A percentile compares a stretch with the other conserved stretches of the same genome.
These are phyloP conservation scores for Zygosaccharomyces kombuchaensis DNA, from an alignment of 805 yeast species.

Conservation along the genomic window DNA sequence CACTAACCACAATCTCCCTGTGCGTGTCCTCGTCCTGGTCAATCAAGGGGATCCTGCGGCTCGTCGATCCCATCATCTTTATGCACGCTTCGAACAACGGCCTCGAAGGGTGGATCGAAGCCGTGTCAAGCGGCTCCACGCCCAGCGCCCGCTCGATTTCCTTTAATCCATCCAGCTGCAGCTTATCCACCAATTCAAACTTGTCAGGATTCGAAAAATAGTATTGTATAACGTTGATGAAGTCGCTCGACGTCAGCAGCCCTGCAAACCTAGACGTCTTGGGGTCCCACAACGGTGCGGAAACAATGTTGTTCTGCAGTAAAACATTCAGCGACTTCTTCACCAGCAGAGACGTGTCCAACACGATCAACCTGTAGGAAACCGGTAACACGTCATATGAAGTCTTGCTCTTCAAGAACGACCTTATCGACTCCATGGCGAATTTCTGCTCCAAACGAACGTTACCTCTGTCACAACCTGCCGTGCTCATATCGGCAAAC, in stretches of 20 bases:
- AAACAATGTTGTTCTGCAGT: constrained; percentile 88
- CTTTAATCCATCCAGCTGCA: constrained; percentile 78
- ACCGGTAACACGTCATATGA: constrained; percentile 97
- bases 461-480: constrained; percentile 23
- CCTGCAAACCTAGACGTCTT: constrained; percentile 90
- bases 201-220: constrained; percentile 86
- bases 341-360: constrained; percentile 85
- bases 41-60: constrained; percentile 89
- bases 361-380: constrained; percentile 83
- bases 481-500: constrained; percentile 6
- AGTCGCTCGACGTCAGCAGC: constrained; percentile 83
- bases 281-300: constrained; percentile 96
- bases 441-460: constrained; percentile 56
- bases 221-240: constrained; percentile 90
- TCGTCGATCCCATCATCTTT: constrained; percentile 81
- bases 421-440: constrained; percentile 79
- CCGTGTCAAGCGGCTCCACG: constrained; percentile 78
- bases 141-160: constrained; percentile 87
- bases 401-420: constrained; percentile 81
- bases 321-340: constrained; percentile 87
- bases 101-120: constrained; percentile 85
- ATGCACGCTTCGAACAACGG: constrained; percentile 89
- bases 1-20: constrained; percentile 91
- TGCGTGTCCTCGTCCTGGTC: constrained; percentile 91
- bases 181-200: constrained; percentile 78